phyloP scores from a whole-genome alignment of 192 early-diverging fungal species.

The Coemansia sp. region DNA sequence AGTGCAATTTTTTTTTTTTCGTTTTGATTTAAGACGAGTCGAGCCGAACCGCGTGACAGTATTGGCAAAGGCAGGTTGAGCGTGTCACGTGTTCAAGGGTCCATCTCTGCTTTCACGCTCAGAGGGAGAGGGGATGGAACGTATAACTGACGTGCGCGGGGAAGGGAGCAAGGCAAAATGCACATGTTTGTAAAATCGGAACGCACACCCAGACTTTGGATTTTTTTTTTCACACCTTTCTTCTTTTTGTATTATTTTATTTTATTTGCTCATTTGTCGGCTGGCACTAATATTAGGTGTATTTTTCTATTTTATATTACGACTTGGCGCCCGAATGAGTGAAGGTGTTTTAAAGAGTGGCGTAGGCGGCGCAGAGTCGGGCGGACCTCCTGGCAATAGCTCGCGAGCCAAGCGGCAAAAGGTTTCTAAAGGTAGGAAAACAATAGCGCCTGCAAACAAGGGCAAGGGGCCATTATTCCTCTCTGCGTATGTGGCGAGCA shows the following conservation, averaged over 20 bases:
- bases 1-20: slow-evolving; percentile 1
- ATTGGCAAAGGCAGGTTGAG: no score
- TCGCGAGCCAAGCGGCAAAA: slow-evolving; percentile 50
- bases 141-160: no score
- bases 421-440: slow-evolving; percentile 45
- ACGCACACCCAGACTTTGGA: no score
- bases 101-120: no score
- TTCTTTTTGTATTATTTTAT: background rate
- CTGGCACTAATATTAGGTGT: background rate
- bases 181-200: no score
- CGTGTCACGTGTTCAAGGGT: background rate
- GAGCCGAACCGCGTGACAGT: background rate
- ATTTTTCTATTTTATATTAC: background rate
- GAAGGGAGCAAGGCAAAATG: no score
- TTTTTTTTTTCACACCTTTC: background rate
- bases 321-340: background rate
- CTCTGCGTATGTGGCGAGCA: background rate
- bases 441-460: background rate
- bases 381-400: slow-evolving; percentile 12
- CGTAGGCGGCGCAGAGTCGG: slow-evolving; percentile 4
- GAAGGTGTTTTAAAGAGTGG: background rate
- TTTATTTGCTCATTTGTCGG: background rate
- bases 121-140: no score
- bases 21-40: background rate
- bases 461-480: background rate